Base-by-base conservation (phyloP, 768 basidiomycete species). In the Collybia sordida region DNA sequence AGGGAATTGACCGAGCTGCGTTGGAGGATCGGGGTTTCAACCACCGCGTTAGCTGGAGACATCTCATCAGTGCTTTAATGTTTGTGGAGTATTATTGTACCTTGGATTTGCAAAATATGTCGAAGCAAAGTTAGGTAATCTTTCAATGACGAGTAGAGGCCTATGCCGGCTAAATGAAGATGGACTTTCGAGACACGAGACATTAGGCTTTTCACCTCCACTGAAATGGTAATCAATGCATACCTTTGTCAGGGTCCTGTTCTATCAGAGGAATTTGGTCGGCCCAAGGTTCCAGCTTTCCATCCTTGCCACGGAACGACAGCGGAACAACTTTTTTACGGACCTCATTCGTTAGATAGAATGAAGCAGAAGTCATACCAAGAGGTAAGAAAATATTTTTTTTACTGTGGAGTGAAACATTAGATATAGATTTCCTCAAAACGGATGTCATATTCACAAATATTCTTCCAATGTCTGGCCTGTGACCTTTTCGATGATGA, bases 401-500 rank as follows among this genome's bases (percentile, higher is more conserved):
- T 43, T 61, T 55, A 23, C 62, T 64, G 31, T 7, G 12, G 23
- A 24, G 11, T 7, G 1, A 25, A 9, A 27, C 2, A 31, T 21
- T 1, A 25, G 41, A n/a, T 37, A 36, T 17, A 28, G 25, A 22
- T 17, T 42, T 24, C 9, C 28, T 12, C 42, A 18, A 18, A 28
- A 4, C 24, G 15, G 36, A 23, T 15, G 1, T 18, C 8, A 19
- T 3, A 51, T 61, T 23, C 41, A 69, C 67, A 61, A 63, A 27
- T 64, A 69, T 22, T 64, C 50, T 43, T 67, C 64, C n/a, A 69
- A 54, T 6, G 55, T 58, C 45, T 61, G 49, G 1, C 62, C 64
- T 0, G 64, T 56, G 3, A 64, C 41, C 23, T 56, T 56, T 35
- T 69, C 63, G 5, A 69, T 51, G 12, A 67, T 55, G 44, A 69